These are phyloP conservation scores for Sporobolus alterniflorus DNA, from an alignment of 202 grass and related monocot species.

Conservation along the genomic window DNA sequence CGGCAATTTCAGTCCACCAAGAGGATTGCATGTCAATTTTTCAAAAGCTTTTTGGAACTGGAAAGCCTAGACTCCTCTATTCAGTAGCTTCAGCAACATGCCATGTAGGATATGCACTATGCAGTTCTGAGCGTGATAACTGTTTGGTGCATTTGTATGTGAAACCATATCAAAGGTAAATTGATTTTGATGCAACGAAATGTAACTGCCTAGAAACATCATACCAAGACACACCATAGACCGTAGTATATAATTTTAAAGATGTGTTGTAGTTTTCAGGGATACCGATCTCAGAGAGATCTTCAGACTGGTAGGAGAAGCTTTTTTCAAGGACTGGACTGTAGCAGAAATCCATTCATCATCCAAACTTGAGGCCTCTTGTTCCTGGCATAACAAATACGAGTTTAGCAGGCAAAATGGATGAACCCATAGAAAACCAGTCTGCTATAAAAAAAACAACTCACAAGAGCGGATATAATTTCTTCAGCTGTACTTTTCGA, in stretches of 20 bases:
- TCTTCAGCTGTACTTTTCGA: slow-evolving; percentile 93
- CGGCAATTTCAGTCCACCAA: not conserved
- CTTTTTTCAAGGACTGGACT: slow-evolving; percentile 80
- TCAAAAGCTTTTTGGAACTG: not conserved
- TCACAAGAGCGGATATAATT: slow-evolving; percentile 92
- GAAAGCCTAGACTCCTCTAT: not conserved
- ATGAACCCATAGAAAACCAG: slow-evolving; percentile 3
- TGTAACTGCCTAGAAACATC: not conserved
- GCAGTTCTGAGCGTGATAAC: not conserved
- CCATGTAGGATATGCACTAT: not conserved
- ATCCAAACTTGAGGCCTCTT: slow-evolving; percentile 52
- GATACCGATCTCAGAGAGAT: slow-evolving; percentile 90
- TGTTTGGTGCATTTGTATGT: not conserved
- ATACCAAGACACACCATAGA: not conserved
- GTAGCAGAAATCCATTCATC: slow-evolving; percentile 68
- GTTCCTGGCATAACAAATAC: slow-evolving; percentile 63
- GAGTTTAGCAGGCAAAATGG: slow-evolving; percentile 35
- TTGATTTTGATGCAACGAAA: not conserved
- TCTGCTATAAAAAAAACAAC: slow-evolving; percentile 54
- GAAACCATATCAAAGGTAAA: not conserved
- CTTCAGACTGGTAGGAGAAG: slow-evolving; percentile 95
- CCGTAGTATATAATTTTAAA: not conserved
- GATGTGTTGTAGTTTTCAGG: not conserved
- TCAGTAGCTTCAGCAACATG: not conserved
- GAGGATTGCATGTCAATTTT: not conserved